phyloP scores from a whole-genome alignment of 164 flowering plant species.

The Euptelea pleiosperma region DNA sequence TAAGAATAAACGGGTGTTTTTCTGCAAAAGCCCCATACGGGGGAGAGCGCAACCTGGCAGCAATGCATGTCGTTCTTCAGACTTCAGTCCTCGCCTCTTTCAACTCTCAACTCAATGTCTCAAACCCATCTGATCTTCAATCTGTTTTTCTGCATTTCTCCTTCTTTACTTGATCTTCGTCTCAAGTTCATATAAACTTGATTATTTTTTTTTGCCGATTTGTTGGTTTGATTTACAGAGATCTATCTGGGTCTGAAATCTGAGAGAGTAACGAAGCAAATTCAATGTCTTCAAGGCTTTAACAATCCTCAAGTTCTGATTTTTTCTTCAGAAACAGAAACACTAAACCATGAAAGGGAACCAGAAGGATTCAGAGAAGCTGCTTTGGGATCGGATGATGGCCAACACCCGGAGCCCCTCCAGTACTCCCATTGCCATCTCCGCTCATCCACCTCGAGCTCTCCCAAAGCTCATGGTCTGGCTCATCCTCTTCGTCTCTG shows the following conservation, averaged over 20 bases:
- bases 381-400: constrained; percentile 54
- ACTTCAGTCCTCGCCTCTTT: no score
- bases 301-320: constrained; percentile 3
- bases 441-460: constrained; percentile 16
- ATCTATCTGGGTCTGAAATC: neutral
- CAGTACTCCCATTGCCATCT: constrained; percentile 11
- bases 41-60: constrained; percentile 3
- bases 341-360: constrained; percentile 34
- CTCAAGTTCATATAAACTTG: constrained; percentile 2
- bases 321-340: constrained; percentile 1
- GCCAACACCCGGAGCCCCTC: constrained; percentile 16
- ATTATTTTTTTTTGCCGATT: neutral
- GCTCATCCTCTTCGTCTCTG: constrained; percentile 56
- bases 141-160: no score
- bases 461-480: constrained; percentile 50
- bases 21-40: no score
- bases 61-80: constrained; percentile 8
- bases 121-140: no score
- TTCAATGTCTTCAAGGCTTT: neutral
- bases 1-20: no score
- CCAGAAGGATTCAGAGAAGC: constrained; percentile 49
- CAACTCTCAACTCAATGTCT: no score
- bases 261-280: neutral
- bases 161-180: constrained; percentile 10
- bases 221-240: neutral